These are phyloP conservation scores for Schizosaccharomyces pombe DNA, from an alignment of 805 yeast species.

Conservation along the genomic window DNA sequence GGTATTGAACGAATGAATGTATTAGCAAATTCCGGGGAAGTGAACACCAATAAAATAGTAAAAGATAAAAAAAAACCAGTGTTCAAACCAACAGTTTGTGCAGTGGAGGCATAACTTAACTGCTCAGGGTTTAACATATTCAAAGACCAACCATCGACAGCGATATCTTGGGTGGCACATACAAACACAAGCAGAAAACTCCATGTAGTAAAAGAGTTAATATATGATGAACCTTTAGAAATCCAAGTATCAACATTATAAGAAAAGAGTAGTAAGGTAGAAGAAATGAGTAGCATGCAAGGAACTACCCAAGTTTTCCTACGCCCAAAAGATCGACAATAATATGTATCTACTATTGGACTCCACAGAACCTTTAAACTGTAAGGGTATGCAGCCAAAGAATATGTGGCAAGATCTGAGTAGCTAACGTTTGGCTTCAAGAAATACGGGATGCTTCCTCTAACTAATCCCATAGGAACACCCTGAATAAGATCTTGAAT, in stretches of 20 bases:
- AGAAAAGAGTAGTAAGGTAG: neutral
- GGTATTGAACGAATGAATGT: constrained; percentile 49
- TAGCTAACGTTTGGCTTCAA: constrained; percentile 62
- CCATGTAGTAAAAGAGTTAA: constrained; percentile 35
- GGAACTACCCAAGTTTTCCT: constrained; percentile 90
- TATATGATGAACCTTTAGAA: constrained; percentile 14
- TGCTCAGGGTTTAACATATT: constrained; percentile 60
- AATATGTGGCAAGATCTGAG: constrained; percentile 73
- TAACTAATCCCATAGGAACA: constrained; percentile 87
- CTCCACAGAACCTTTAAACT: constrained; percentile 84
- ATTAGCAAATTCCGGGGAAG: constrained; percentile 81
- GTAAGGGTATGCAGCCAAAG: constrained; percentile 86
- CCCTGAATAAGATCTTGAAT: constrained; percentile 72
- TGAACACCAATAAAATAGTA: constrained; percentile 74
- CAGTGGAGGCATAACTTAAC: constrained; percentile 81
- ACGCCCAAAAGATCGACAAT: constrained; percentile 43
- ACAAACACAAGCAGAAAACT: constrained; percentile 62
- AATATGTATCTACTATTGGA: constrained; percentile 81
- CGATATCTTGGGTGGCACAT: constrained; percentile 95
- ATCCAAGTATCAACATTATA: constrained; percentile 1
- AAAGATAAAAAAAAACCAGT: constrained; percentile 80
- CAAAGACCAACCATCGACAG: constrained; percentile 97
- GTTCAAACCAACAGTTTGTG: constrained; percentile 87
- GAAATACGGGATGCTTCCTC: constrained; percentile 81
- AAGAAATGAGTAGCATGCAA: constrained; percentile 50